Percentiles rank a stretch among this genome's conserved stretches.
phyloP scores from a whole-genome alignment of 2,329 filamentous ascomycete species.

The Alternaria ethzedia region DNA sequence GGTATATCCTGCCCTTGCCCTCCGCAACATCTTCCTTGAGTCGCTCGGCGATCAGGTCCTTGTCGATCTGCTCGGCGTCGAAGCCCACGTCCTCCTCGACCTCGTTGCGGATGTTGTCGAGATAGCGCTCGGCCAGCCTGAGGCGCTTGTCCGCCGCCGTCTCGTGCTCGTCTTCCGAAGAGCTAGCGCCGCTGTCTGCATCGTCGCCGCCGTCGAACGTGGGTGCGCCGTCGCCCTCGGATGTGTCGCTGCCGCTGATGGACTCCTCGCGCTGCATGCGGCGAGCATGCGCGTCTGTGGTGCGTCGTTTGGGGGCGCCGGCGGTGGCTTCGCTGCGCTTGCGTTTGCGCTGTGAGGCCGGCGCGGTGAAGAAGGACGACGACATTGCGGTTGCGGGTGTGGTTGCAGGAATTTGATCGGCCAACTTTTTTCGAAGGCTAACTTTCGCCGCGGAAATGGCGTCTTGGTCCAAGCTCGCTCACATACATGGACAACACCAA shows the following conservation, averaged over 20 bases:
- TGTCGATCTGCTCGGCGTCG: constrained; percentile 91
- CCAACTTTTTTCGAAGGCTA: constrained; percentile 31
- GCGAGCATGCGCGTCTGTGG: constrained; percentile 54
- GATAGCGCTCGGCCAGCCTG: constrained; percentile 87
- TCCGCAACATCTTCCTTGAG: constrained; percentile 92
- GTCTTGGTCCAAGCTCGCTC: constrained; percentile 10
- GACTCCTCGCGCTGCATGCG: constrained; percentile 70
- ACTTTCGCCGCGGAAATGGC: neutral
- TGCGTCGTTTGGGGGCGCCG: constrained; percentile 67
- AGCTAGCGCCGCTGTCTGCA: constrained; percentile 53
- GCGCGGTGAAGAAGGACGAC: constrained; percentile 93
- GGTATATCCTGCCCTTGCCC: constrained; percentile 86
- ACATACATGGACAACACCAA: neutral
- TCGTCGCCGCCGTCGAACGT: constrained; percentile 44
- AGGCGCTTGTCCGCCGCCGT: constrained; percentile 88
- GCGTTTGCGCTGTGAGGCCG: constrained; percentile 86
- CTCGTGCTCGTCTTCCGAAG: constrained; percentile 79
- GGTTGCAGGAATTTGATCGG: constrained; percentile 29
- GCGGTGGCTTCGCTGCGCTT: constrained; percentile 67
- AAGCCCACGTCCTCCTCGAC: constrained; percentile 78
- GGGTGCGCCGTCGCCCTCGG: constrained; percentile 64
- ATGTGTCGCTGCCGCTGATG: constrained; percentile 82
- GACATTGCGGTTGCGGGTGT: constrained; percentile 56
- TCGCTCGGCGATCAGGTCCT: constrained; percentile 83
- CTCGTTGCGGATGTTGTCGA: constrained; percentile 86